Percentiles rank a stretch among this genome's conserved stretches.
These are phyloP conservation scores for Phylloporus scabripes DNA, from an alignment of 768 basidiomycete species.

Conservation along the genomic window DNA sequence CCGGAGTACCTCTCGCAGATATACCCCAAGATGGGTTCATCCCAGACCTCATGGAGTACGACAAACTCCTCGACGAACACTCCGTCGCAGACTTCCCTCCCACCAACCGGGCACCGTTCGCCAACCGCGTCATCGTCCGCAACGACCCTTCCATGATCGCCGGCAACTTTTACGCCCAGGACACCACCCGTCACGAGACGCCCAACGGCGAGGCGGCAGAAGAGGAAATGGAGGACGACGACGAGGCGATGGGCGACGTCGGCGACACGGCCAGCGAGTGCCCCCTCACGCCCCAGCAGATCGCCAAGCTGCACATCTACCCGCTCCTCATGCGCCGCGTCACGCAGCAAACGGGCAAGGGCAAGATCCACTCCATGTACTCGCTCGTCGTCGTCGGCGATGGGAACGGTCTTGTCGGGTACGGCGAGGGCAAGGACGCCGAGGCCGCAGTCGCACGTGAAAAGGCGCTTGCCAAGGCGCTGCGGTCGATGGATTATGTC, in stretches of 20 bases:
- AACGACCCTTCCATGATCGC: slow-evolving; percentile 68
- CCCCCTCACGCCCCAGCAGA: slow-evolving; percentile 18
- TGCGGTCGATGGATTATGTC: slow-evolving; percentile 88
- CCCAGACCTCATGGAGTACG: slow-evolving; percentile 60
- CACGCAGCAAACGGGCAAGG: slow-evolving; percentile 90
- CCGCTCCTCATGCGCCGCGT: slow-evolving; percentile 50
- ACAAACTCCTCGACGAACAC: slow-evolving; percentile 58
- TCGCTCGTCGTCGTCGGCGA: slow-evolving; percentile 73
- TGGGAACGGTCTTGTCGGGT: slow-evolving; percentile 76
- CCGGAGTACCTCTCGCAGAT: slow-evolving; percentile 15
- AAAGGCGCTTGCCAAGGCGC: slow-evolving; percentile 62
- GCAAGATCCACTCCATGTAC: slow-evolving; percentile 66
- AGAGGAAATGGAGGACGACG: slow-evolving; percentile 14
- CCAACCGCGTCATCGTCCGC: slow-evolving; percentile 59
- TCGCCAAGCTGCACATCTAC: slow-evolving; percentile 36
- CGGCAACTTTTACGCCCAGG: slow-evolving; percentile 27
- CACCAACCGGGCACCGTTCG: slow-evolving; percentile 44
- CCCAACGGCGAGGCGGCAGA: slow-evolving; percentile 11
- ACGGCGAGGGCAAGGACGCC: slow-evolving; percentile 74
- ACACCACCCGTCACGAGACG: background rate
- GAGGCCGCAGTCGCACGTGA: slow-evolving; percentile 47
- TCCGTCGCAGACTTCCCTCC: slow-evolving; percentile 52
- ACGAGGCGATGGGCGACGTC: slow-evolving; percentile 13
- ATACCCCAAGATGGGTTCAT: slow-evolving; percentile 29
- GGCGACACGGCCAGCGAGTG: slow-evolving; percentile 14